Conservation (phyloP, 495 filamentous ascomycete species). For the Daldinia loculata region DNA sequence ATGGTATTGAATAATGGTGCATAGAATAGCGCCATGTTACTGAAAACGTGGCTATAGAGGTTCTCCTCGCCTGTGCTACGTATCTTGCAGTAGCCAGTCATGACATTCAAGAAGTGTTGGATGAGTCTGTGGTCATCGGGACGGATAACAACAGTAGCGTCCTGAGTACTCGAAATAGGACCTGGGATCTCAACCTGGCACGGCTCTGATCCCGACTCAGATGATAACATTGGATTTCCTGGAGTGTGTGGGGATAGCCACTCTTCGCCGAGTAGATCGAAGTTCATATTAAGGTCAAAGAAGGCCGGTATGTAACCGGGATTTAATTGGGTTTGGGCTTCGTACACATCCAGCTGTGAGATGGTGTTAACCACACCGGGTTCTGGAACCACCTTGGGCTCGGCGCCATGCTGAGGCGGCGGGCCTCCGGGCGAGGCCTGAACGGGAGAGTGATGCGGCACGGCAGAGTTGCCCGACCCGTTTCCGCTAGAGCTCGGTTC, state of each 20-base stretch:
- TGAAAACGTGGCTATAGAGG: conserved; percentile 31
- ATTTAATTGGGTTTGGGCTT: conserved; percentile 1
- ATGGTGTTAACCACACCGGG: not conserved
- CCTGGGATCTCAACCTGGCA: conserved; percentile 8
- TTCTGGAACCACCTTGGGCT: conserved; percentile 12
- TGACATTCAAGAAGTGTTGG: conserved; percentile 32
- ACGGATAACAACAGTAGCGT: conserved; percentile 18
- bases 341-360: conserved; percentile 17
- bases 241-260: conserved; percentile 25
- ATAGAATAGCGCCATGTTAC: conserved; percentile 31
- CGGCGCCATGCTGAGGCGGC: conserved; percentile 6
- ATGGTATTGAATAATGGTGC: conserved; percentile 26
- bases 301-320: conserved; percentile 26
- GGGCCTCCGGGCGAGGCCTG: conserved; percentile 6
- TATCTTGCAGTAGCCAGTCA: conserved; percentile 33
- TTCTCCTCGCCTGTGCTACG: conserved; percentile 27
- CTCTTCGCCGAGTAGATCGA: conserved; percentile 24
- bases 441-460: conserved; percentile 10
- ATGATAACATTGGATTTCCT: conserved; percentile 2
- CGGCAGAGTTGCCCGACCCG: not conserved
- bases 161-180: conserved; percentile 8
- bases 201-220: conserved; percentile 14
- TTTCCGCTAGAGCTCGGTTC: not conserved
- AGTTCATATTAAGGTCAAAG: conserved; percentile 34
- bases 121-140: conserved; percentile 28